These are phyloP conservation scores for Chloromonas sp. DNA, from an alignment of 163 green algal genomes.

Conservation along the genomic window DNA sequence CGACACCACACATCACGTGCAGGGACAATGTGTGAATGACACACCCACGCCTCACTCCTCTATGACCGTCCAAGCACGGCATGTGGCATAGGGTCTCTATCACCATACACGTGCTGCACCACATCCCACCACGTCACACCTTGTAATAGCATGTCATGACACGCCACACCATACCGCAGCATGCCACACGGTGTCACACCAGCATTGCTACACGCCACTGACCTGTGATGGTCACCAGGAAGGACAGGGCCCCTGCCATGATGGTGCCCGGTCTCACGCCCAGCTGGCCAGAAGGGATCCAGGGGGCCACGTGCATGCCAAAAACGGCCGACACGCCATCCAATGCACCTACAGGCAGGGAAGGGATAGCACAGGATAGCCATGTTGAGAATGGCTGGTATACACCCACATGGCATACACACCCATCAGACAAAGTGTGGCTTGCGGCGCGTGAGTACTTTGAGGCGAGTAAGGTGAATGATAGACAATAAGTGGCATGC, in stretches of 20 bases:
- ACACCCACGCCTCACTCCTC: no score
- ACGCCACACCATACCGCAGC: background rate
- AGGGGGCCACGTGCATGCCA: conserved; percentile 75
- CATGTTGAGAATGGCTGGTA: no score
- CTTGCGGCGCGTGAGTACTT: no score
- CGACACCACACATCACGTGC: no score
- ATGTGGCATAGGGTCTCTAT: background rate
- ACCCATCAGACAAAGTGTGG: background rate
- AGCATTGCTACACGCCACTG: no score
- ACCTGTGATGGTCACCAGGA: conserved; percentile 32
- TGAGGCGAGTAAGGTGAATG: no score
- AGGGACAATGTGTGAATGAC: no score
- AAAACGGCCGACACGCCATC: conserved; percentile 56
- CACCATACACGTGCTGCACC: background rate
- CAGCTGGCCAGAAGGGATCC: conserved; percentile 39
- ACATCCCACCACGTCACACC: conserved; percentile 5
- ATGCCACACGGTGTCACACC: background rate
- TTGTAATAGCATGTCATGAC: background rate
- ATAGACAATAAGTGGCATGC: no score
- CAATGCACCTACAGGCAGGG: conserved; percentile 18
- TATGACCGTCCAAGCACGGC: no score
- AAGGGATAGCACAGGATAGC: background rate
- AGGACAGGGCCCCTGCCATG: conserved; percentile 46
- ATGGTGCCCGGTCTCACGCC: conserved; percentile 44
- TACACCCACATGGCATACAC: background rate